phyloP scores from a whole-genome alignment of 345 rosid species.

The Salix caprea region DNA sequence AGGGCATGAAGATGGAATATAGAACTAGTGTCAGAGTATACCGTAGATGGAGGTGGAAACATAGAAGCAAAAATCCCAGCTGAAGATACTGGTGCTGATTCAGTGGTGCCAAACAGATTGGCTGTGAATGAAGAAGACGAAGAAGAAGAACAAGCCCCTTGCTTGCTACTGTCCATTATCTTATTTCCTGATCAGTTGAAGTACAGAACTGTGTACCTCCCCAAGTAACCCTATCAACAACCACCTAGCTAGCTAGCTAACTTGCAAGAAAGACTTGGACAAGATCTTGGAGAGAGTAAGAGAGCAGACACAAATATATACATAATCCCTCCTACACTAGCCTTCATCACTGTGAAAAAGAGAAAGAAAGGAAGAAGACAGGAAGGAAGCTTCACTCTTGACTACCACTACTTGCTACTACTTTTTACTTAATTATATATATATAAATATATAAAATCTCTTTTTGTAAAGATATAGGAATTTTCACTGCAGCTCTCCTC shows the following conservation, averaged over 20 bases:
- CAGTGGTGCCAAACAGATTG: conserved; percentile 66
- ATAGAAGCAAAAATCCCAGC: conserved; percentile 59
- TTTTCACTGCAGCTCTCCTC: conserved; percentile 10
- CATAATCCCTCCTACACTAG: conserved; percentile 17
- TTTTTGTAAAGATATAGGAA: conserved; percentile 3
- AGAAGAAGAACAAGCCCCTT: conserved; percentile 38
- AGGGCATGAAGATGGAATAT: neutral
- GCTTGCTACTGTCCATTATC: conserved; percentile 52
- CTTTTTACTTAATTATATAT: neutral
- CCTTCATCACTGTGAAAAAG: conserved; percentile 7
- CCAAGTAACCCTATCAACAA: neutral
- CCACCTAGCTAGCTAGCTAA: neutral
- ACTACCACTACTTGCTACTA: neutral
- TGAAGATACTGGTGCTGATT: conserved; percentile 42
- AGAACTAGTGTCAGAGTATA: conserved; percentile 7
- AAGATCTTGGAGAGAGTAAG: neutral
- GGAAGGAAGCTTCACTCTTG: neutral
- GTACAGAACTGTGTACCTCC: neutral
- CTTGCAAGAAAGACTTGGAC: conserved; percentile 2
- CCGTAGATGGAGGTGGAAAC: conserved; percentile 56
- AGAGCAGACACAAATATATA: neutral
- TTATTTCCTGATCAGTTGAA: neutral
- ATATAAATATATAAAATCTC: neutral
- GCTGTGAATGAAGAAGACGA: conserved; percentile 54
- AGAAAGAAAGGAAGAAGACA: neutral